Evolutionary conservation across 2,329 filamentous ascomycete species (phyloP).

Genomic region (Ascochyta clinopodiicola): DNA sequence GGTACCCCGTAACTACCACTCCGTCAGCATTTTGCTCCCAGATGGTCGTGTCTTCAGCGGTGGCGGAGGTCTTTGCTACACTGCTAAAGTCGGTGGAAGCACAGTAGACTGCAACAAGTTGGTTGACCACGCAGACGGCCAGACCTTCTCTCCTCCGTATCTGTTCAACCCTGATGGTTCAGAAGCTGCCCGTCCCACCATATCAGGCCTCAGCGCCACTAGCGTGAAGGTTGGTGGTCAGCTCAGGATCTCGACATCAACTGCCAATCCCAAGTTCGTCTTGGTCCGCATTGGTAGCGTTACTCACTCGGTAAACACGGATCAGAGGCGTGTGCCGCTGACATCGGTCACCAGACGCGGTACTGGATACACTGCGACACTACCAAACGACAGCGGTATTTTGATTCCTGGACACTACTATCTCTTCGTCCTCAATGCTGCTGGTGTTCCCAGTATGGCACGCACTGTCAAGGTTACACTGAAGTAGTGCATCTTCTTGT

Average conservation of each 20-base stretch:
- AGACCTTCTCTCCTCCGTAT: slow-evolving; percentile 38
- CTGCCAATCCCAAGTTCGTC: slow-evolving; percentile 18
- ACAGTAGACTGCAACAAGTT: slow-evolving; percentile 37
- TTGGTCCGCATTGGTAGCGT: slow-evolving; percentile 36
- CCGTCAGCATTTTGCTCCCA: slow-evolving; percentile 30
- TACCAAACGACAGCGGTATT: slow-evolving; percentile 31
- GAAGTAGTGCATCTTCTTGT: neutral
- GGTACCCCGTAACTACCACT: slow-evolving; percentile 37
- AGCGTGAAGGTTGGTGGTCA: slow-evolving; percentile 29
- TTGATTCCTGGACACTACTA: slow-evolving; percentile 36
- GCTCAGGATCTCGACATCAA: slow-evolving; percentile 17
- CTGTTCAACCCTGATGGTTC: slow-evolving; percentile 35
- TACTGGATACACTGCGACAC: slow-evolving; percentile 19
- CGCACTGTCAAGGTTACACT: slow-evolving; percentile 27
- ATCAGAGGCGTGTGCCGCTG: slow-evolving; percentile 34
- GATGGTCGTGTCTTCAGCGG: slow-evolving; percentile 35
- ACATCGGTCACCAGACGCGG: slow-evolving; percentile 16
- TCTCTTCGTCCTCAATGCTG: slow-evolving; percentile 27
- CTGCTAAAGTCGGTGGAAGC: slow-evolving; percentile 21
- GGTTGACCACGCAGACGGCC: slow-evolving; percentile 36
- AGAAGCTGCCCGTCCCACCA: slow-evolving; percentile 24
- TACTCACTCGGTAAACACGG: slow-evolving; percentile 40
- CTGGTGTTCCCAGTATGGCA: slow-evolving; percentile 32
- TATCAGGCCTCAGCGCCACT: slow-evolving; percentile 20
- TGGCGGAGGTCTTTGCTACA: slow-evolving; percentile 36